phyloP scores from a whole-genome alignment of 352 stramenopile species.

The Pythium aristosporum region DNA sequence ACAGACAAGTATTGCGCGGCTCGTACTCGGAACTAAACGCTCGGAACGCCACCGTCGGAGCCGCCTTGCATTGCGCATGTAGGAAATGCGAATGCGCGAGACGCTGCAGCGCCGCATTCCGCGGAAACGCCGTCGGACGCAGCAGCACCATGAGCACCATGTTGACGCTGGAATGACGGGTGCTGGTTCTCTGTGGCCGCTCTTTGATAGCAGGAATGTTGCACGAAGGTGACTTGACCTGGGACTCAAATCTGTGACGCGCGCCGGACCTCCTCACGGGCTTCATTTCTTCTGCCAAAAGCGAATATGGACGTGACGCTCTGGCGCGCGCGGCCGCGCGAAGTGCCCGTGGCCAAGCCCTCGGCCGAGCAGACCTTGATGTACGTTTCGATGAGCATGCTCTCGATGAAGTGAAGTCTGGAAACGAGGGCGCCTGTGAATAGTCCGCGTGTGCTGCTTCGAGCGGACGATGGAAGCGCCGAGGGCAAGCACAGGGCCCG shows the following conservation, averaged over 20 bases:
- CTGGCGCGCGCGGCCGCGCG: constrained; percentile 32
- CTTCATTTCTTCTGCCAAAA: background rate
- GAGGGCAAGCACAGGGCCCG: constrained; percentile 10
- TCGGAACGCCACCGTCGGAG: constrained; percentile 13
- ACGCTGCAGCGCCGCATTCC: constrained; percentile 16
- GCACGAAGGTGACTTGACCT: constrained; percentile 29
- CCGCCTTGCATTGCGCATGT: background rate
- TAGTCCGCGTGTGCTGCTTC: constrained; percentile 34
- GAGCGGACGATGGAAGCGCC: constrained; percentile 25
- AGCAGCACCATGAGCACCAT: constrained; percentile 21
- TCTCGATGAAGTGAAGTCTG: background rate
- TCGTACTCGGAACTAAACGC: constrained; percentile 45
- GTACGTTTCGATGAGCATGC: constrained; percentile 22
- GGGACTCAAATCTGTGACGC: constrained; percentile 11
- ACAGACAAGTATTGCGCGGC: background rate
- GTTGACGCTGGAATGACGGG: background rate
- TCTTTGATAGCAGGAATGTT: constrained; percentile 3
- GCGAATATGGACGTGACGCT: constrained; percentile 25
- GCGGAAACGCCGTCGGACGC: constrained; percentile 15
- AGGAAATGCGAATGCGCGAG: constrained; percentile 3
- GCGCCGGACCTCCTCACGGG: background rate
- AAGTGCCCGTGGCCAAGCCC: constrained; percentile 57
- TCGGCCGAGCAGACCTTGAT: constrained; percentile 57
- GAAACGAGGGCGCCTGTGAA: no score
- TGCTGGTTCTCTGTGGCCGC: constrained; percentile 8